phyloP scores from a whole-genome alignment of 2,329 filamentous ascomycete genomes.

The Pestalotiopsis sp. region DNA sequence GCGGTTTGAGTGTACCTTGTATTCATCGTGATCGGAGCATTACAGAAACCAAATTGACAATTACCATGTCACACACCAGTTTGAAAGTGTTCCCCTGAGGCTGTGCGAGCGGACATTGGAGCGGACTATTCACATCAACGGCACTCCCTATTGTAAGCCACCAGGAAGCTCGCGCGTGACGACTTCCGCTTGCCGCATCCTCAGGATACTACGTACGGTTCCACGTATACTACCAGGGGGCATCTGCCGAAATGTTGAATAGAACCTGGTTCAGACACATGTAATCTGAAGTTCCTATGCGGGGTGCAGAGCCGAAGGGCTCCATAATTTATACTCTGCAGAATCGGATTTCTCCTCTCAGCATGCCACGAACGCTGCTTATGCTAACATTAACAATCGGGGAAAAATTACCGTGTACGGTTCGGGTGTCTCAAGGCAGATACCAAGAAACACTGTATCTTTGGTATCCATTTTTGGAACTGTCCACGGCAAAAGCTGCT shows the following conservation, averaged over 20 bases:
- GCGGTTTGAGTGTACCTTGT: no score
- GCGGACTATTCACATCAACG: no score
- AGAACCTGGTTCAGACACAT: neutral
- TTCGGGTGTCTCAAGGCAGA: neutral
- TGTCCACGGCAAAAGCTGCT: neutral
- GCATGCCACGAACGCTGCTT: neutral
- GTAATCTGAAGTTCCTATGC: neutral
- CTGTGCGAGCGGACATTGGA: no score
- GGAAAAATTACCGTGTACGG: neutral
- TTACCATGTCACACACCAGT: no score
- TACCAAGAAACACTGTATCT: neutral
- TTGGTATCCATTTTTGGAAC: neutral
- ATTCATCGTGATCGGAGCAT: no score
- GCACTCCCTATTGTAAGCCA: neutral
- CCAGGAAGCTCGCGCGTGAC: neutral
- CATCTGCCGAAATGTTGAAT: neutral
- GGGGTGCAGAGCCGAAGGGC: neutral
- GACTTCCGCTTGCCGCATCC: neutral
- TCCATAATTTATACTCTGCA: neutral
- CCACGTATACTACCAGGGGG: neutral
- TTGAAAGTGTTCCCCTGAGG: no score
- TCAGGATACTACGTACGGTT: neutral
- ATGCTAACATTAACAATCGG: no score
- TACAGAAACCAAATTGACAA: no score
- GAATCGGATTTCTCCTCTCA: neutral